Percentiles rank a stretch among this genome's conserved stretches.
Evolutionary conservation across 768 basidiomycete genomes (phyloP).

Genomic region (Lentinula aciculospora): DNA sequence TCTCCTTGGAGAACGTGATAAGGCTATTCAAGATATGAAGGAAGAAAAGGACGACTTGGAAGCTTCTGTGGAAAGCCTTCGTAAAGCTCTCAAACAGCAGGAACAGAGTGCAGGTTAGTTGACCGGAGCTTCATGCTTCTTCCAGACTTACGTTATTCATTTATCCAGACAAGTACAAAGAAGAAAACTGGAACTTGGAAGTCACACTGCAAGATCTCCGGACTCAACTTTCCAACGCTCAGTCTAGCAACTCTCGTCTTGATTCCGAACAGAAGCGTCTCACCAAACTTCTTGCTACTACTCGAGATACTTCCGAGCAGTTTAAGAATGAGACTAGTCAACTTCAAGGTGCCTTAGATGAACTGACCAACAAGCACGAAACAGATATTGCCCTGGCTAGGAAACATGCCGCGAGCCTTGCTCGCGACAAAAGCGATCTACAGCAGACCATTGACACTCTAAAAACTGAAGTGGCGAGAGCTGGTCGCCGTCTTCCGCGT

Average conservation of each 20-base stretch:
- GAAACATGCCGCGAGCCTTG: constrained; percentile 79
- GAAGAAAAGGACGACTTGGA: constrained; percentile 91
- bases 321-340: constrained; percentile 86
- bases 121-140: constrained; percentile 1
- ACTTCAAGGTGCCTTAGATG: constrained; percentile 54
- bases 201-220: constrained; percentile 86
- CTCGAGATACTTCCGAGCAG: constrained; percentile 74
- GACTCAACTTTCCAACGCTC: constrained; percentile 58
- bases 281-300: constrained; percentile 61
- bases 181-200: constrained; percentile 99
- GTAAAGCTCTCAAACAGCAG: constrained; percentile 69
- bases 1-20: constrained; percentile 87
- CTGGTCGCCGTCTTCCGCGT: constrained; percentile 53
- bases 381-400: constrained; percentile 91
- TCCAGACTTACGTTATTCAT: constrained; percentile 5
- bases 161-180: constrained; percentile 82
- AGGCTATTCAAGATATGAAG: constrained; percentile 85
- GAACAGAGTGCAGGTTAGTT: constrained; percentile 73
- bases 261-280: constrained; percentile 83
- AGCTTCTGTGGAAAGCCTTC: constrained; percentile 67
- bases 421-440: constrained; percentile 90
- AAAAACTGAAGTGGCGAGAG: constrained; percentile 66
- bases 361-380: constrained; percentile 87
- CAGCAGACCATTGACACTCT: constrained; percentile 73
- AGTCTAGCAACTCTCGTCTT: constrained; percentile 59